Base-by-base conservation (phyloP, 2,329 filamentous ascomycete species). In the Stemphylium lycopersici region DNA sequence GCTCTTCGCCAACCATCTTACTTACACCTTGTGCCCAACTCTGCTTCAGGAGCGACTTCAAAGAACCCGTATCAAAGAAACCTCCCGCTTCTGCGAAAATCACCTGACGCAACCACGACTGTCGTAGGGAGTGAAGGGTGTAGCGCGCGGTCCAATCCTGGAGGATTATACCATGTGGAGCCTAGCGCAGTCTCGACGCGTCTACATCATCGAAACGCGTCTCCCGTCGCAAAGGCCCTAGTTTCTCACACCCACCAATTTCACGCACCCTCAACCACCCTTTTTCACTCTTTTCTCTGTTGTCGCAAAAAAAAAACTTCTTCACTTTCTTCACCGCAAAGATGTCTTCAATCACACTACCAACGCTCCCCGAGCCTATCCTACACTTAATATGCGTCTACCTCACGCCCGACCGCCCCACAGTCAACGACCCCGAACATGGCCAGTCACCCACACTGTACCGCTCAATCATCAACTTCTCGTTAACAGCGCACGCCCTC, bases 181-280 rank as follows among this genome's bases (percentile, higher is more conserved):
- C 31, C 29, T 55, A 55, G 52, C 48, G 48, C 24, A 39, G 15
- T 24, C 48, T 32, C 37, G 48, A 43, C 52, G 52, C 52, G 52
- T 52, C 52, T 52, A 51, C 52, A 52, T 52, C 48, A 52, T 55
- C 47, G 36, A 46, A 32, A 52, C 52, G 52, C 52, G 52, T 52
- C 42, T 40, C 22, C 33, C 42, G 39, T 39, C 42, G n/a, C 20
- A 32, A 44, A 33, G 11, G 10, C 20, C 16, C 33, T 18, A 22
- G 24, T 31, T 34, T 33, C 47, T 33, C 37, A 32, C 44, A 38
- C 20, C 18, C 26, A 11, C 52, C 41, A 36, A 20, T 52, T 45
- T 6, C 15, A 42, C 20, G 4, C 8, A 11, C 22, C 20, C 34
- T 45, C 32, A 32, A 24, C 26, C 13, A 22, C 10, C 24, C 26